A percentile compares a stretch with the other conserved stretches of the same genome.
These are phyloP conservation scores for Pyrenopolyporus hunteri DNA, from an alignment of 495 filamentous ascomycete genomes.

Conservation along the genomic window DNA sequence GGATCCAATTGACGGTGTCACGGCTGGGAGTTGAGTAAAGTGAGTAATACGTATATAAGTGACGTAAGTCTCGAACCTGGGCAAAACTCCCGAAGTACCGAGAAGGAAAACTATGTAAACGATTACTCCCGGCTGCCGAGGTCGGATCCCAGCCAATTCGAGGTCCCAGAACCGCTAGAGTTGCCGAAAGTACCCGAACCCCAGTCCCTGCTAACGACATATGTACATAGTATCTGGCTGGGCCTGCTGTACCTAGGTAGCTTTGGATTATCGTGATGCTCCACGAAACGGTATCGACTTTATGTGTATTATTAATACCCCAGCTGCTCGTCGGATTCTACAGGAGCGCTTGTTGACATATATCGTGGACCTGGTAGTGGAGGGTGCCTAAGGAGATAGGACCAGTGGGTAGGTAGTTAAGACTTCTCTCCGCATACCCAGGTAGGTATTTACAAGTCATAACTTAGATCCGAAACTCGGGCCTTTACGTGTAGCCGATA, in stretches of 20 bases:
- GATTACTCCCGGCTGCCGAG: slow-evolving; percentile 35
- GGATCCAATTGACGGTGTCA: too few species aligned
- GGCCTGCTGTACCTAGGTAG: slow-evolving; percentile 2
- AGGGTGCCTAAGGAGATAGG: too few species aligned
- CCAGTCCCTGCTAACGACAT: slow-evolving; percentile 6
- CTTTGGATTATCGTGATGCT: slow-evolving; percentile 20
- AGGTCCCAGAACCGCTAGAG: slow-evolving; percentile 18
- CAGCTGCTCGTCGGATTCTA: too few species aligned
- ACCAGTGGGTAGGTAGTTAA: neutral
- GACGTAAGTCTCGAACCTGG: slow-evolving; percentile 29
- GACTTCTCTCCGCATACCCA: too few species aligned
- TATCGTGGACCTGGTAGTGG: too few species aligned
- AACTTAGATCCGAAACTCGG: slow-evolving; percentile 13
- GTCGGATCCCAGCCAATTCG: slow-evolving; percentile 34
- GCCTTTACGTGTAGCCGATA: slow-evolving; percentile 4
- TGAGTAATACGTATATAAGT: slow-evolving; percentile 10
- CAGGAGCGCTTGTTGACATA: too few species aligned
- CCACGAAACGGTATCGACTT: slow-evolving; percentile 3
- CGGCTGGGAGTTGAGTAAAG: too few species aligned
- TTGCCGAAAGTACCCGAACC: slow-evolving; percentile 38
- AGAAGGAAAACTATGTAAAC: too few species aligned
- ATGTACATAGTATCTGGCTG: too few species aligned
- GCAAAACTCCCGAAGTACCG: slow-evolving; percentile 35
- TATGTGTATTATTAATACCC: neutral
- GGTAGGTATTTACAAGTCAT: neutral